phyloP scores from a whole-genome alignment of 306 rosid genomes.

The Castanopsis chinensis region DNA sequence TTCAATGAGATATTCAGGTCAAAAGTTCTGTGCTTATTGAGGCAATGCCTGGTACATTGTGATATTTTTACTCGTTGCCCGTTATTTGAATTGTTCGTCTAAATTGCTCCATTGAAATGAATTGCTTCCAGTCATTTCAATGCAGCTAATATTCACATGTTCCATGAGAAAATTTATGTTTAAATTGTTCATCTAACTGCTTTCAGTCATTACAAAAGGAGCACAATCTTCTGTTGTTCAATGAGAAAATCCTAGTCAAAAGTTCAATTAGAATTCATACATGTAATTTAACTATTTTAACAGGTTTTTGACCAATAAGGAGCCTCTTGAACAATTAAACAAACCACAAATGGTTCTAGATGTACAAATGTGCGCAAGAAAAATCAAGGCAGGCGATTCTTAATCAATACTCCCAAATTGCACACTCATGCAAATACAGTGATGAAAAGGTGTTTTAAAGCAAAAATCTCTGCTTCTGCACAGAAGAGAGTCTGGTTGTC shows the following conservation, averaged over 20 bases:
- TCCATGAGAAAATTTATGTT: background rate
- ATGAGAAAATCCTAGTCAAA: background rate
- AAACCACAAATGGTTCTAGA: slow-evolving; percentile 21
- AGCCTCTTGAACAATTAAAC: slow-evolving; percentile 5
- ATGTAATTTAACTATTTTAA: background rate
- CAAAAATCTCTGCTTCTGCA: slow-evolving; percentile 40
- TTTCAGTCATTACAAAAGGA: background rate
- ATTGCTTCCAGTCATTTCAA: background rate
- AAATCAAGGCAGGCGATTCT: slow-evolving; percentile 24
- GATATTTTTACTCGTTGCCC: background rate
- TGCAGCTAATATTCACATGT: background rate
- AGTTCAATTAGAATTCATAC: background rate
- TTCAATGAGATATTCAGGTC: background rate
- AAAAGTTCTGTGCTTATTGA: background rate
- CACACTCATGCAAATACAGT: slow-evolving; percentile 41
- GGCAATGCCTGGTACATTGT: background rate
- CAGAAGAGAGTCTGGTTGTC: slow-evolving; percentile 33
- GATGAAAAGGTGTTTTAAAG: slow-evolving; percentile 33
- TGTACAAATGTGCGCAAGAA: slow-evolving; percentile 25
- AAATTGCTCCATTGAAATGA: background rate
- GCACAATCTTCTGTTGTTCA: background rate
- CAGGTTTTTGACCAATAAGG: slow-evolving; percentile 16
- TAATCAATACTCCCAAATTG: slow-evolving; percentile 39
- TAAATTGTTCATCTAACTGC: background rate
- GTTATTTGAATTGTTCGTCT: background rate